Evolutionary conservation across 2,329 filamentous ascomycete species (phyloP), one percentile per base, ranked within the genome.

Genomic region (Knufia petricola): DNA sequence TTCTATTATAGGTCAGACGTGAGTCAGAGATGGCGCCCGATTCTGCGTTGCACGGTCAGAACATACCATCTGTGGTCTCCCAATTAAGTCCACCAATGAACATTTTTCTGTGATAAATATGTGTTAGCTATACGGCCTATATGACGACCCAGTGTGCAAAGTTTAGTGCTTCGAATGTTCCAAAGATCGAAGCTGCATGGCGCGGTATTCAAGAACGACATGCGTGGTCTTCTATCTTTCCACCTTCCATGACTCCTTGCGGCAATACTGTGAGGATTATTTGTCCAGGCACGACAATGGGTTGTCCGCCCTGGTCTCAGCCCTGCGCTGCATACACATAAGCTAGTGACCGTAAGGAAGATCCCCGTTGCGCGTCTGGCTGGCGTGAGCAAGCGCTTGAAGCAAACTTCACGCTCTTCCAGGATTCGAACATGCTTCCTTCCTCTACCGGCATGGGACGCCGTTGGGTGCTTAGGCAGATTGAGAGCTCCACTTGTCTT

Each of bases 61-160:
- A 70, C 88, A 77, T 81, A 96, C 90, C 82, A 72, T 96, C 90
- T 49, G 92, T 96, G 13, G 92, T 98, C 69, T 98, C 92, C 92
- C 92, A 98, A 65, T 98, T 98, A 48, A 98, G 72, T 34, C 92
- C 92, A 61, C 92, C 92, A 68, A 98, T 98, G 61, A 98, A 98
- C 92, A 98, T 98, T 74, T 98, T 98, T 62, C 92, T 98, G 70
- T 62, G 52, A 60, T 51, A 63, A 60, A 58, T 52, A 53, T 54
- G 50, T 55, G 62, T 67, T 59, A 69, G 66, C 51, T 52, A 55
- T 52, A 49, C 55, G 17, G 32, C 20, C 34, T 46, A 39, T 46
- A 19, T 45, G 26, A 28, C 6, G 30, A 19, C n/a, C 19, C 6
- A 28, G n/a, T n/a, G 19, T 7, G 3, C 3, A 40, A 26, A 15